Evolutionary conservation across 2,329 filamentous ascomycete genomes (phyloP).

Genomic region (Trichoderma harzianum): DNA sequence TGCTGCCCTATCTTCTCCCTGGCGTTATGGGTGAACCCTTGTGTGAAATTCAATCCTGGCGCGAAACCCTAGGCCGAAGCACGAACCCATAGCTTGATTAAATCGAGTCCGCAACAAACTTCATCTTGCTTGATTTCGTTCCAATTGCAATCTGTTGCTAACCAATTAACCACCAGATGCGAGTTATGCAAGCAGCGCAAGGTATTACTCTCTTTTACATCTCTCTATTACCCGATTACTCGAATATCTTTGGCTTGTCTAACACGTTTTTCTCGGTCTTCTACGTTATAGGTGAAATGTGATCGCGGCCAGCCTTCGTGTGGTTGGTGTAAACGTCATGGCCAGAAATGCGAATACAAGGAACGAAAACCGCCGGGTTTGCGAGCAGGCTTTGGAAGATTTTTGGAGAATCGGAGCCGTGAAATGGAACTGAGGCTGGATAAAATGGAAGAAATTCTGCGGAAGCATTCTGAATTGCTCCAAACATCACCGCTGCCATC

Average conservation of each 20-base stretch:
- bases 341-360: constrained; percentile 63
- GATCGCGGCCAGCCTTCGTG: constrained; percentile 72
- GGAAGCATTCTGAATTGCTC: constrained; percentile 63
- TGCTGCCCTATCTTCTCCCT: not conserved
- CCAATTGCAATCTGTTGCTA: not conserved
- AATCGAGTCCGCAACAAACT: not conserved
- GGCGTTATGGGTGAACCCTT: not conserved
- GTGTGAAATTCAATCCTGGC: not conserved
- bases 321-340: constrained; percentile 65
- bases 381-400: constrained; percentile 66
- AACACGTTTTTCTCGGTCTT: constrained; percentile 13
- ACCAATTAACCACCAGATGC: constrained; percentile 47
- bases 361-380: constrained; percentile 66
- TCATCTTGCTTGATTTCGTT: not conserved
- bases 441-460: constrained; percentile 63
- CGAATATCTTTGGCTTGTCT: not conserved
- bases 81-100: not conserved
- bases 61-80: not conserved
- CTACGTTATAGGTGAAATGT: constrained; percentile 61
- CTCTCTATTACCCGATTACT: not conserved
- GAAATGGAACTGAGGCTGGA: constrained; percentile 43
- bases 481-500: constrained; percentile 48
- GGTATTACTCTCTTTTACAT: constrained; percentile 41
- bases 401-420: constrained; percentile 61
- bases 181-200: constrained; percentile 81